Percentiles rank a stretch among this genome's conserved stretches.
Conservation (phyloP, 2,329 filamentous ascomycete species). For the Dryadomyces quercus-mongolicae region DNA sequence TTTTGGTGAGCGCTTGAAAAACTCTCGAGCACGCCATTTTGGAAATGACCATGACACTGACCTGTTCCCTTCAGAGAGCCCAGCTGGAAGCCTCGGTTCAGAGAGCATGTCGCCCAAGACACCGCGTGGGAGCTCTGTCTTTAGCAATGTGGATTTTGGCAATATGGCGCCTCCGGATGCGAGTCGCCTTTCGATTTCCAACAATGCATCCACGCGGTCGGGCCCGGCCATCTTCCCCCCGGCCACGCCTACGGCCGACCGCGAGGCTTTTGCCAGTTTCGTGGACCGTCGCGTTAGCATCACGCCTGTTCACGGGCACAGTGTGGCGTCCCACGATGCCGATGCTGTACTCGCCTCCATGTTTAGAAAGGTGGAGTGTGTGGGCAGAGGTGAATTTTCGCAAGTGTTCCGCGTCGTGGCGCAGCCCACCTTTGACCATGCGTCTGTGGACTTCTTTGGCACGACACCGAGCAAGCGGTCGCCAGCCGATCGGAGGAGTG, state of each 20-base stretch:
- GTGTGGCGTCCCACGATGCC: slow-evolving; percentile 57
- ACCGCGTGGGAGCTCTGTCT: slow-evolving; percentile 50
- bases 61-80: slow-evolving; percentile 36
- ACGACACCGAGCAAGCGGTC: slow-evolving; percentile 11
- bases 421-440: slow-evolving; percentile 11
- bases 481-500: slow-evolving; percentile 17
- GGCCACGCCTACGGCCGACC: slow-evolving; percentile 66
- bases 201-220: neutral
- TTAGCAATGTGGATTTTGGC: slow-evolving; percentile 3
- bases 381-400: slow-evolving; percentile 88
- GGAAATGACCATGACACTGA: neutral
- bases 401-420: slow-evolving; percentile 71
- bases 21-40: neutral
- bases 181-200: slow-evolving; percentile 72
- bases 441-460: slow-evolving; percentile 23
- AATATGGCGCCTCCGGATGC: slow-evolving; percentile 61
- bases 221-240: slow-evolving; percentile 39
- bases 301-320: slow-evolving; percentile 58
- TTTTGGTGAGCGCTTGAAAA: neutral
- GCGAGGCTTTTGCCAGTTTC: slow-evolving; percentile 39
- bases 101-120: slow-evolving; percentile 55
- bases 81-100: slow-evolving; percentile 41
- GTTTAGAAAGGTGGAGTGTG: slow-evolving; percentile 69
- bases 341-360: slow-evolving; percentile 62
- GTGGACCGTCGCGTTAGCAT: slow-evolving; percentile 47